Conservation (phyloP, 1,284 basidiomycete genomes). For the Schizopora paradoxa region DNA sequence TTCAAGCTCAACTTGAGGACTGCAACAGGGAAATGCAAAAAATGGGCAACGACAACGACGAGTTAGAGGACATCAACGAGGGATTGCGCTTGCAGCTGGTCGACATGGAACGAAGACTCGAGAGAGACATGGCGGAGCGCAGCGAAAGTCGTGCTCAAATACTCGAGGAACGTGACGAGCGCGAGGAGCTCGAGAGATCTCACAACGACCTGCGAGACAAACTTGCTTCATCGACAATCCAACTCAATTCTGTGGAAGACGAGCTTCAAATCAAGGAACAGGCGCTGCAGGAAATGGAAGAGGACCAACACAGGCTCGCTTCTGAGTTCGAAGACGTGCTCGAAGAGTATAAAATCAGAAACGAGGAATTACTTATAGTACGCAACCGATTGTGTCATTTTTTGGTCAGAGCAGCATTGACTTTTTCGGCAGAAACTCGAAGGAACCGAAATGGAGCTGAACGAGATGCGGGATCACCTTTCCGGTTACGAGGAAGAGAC, state of each 20-base stretch:
- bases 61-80: slow-evolving; percentile 60
- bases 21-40: slow-evolving; percentile 50
- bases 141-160: slow-evolving; percentile 66
- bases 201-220: slow-evolving; percentile 69
- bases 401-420: slow-evolving; percentile 8
- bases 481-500: slow-evolving; percentile 59
- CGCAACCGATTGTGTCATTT: slow-evolving; percentile 22
- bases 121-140: slow-evolving; percentile 59
- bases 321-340: slow-evolving; percentile 76
- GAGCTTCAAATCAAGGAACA: slow-evolving; percentile 69
- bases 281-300: slow-evolving; percentile 64
- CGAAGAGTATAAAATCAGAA: slow-evolving; percentile 61
- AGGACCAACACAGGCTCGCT: slow-evolving; percentile 63
- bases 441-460: slow-evolving; percentile 69
- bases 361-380: slow-evolving; percentile 75
- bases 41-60: slow-evolving; percentile 66
- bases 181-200: slow-evolving; percentile 69
- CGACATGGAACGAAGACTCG: slow-evolving; percentile 52
- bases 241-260: slow-evolving; percentile 77
- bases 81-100: slow-evolving; percentile 63
- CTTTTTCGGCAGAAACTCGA: slow-evolving; percentile 49
- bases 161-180: slow-evolving; percentile 61
- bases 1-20: slow-evolving; percentile 54
- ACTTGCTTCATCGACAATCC: slow-evolving; percentile 71
- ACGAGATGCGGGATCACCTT: slow-evolving; percentile 66